phyloP scores from a whole-genome alignment of 352 stramenopile species.

The Pythium chondricola region DNA sequence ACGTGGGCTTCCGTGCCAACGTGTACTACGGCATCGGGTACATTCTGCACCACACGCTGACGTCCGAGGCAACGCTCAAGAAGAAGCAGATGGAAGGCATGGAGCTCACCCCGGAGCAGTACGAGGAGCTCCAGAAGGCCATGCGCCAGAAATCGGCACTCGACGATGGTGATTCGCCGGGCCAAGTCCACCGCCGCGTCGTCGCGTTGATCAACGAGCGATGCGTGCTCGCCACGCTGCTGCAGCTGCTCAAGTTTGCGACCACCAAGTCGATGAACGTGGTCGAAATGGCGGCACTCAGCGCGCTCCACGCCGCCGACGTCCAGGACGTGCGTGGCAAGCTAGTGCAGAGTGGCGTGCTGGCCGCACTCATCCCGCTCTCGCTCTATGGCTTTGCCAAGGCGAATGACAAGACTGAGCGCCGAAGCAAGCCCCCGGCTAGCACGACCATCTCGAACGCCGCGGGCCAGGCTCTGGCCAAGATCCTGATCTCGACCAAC shows the following conservation, averaged over 20 bases:
- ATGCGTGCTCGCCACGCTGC: slow-evolving; percentile 65
- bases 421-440: slow-evolving; percentile 29
- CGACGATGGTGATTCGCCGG: slow-evolving; percentile 83
- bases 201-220: slow-evolving; percentile 36
- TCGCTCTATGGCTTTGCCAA: slow-evolving; percentile 33
- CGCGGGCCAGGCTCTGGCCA: slow-evolving; percentile 91
- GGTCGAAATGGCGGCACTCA: slow-evolving; percentile 66
- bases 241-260: slow-evolving; percentile 73
- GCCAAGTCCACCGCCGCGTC: slow-evolving; percentile 63
- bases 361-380: slow-evolving; percentile 67
- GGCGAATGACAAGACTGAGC: slow-evolving; percentile 8
- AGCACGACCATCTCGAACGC: slow-evolving; percentile 84
- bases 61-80: slow-evolving; percentile 91
- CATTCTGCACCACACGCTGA: slow-evolving; percentile 92
- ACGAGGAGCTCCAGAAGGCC: slow-evolving; percentile 95
- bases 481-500: slow-evolving; percentile 97
- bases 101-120: slow-evolving; percentile 96
- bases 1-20: slow-evolving; percentile 67
- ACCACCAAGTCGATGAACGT: slow-evolving; percentile 73
- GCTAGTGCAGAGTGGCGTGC: slow-evolving; percentile 72
- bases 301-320: slow-evolving; percentile 63
- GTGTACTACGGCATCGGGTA: slow-evolving; percentile 92
- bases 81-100: slow-evolving; percentile 95
- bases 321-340: slow-evolving; percentile 58
- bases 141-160: slow-evolving; percentile 92